Percentiles rank a stretch among this genome's conserved stretches.
These are phyloP conservation scores for Yarrowia osloensis DNA, from an alignment of 805 yeast genomes.

Conservation along the genomic window DNA sequence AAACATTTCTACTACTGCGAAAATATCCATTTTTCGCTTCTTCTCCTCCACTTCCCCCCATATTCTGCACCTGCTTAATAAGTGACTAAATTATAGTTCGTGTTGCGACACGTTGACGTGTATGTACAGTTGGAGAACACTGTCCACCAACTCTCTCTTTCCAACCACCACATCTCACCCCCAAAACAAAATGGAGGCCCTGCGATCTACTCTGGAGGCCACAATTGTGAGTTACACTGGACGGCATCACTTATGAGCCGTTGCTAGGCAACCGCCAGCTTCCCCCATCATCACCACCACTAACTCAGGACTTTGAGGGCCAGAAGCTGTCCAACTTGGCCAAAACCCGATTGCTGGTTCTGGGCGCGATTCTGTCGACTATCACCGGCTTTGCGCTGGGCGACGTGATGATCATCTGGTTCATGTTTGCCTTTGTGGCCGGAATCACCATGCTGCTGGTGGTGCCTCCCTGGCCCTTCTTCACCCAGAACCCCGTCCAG, in stretches of 20 bases:
- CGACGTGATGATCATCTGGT: constrained; percentile 25
- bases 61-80: neutral
- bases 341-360: constrained; percentile 6
- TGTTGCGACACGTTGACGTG: constrained; percentile 22
- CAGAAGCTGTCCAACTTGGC: constrained; percentile 24
- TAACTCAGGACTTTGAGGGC: constrained; percentile 30
- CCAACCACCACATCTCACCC: neutral
- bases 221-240: constrained; percentile 10
- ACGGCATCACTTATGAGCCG: too few species aligned
- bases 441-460: constrained; percentile 19
- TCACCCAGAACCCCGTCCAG: constrained; percentile 25
- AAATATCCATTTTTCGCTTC: neutral
- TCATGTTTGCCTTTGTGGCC: constrained; percentile 24
- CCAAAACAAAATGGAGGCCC: constrained; percentile 1
- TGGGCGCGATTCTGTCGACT: constrained; percentile 22
- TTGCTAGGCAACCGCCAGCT: too few species aligned
- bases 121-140: neutral
- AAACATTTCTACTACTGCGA: too few species aligned
- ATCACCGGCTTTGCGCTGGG: constrained; percentile 18
- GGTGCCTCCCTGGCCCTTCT: constrained; percentile 28
- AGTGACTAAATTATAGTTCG: constrained; percentile 22
- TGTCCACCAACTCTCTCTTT: neutral
- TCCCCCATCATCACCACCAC: neutral
- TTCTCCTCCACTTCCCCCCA: neutral
- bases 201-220: constrained; percentile 29